Evolutionary conservation across 345 rosid species (phyloP).

Genomic region (Salix brachista): DNA sequence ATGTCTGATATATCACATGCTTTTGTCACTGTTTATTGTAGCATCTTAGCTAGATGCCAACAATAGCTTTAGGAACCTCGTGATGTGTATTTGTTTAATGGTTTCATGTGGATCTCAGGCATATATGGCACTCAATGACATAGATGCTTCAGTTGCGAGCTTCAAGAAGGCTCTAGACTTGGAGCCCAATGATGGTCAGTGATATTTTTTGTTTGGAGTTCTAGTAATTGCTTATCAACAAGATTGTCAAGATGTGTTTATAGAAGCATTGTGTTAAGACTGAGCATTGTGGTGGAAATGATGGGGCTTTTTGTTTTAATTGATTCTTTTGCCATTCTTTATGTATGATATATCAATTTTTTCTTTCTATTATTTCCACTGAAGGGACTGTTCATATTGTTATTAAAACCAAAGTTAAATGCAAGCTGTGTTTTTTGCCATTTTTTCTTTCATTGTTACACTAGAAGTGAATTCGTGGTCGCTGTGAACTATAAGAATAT

Average conservation of each 20-base stretch:
- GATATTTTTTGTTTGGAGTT: not conserved
- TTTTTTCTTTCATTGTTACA: not conserved
- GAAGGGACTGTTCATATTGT: not conserved
- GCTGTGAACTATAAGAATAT: not conserved
- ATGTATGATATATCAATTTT: not conserved
- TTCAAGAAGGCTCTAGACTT: constrained; percentile 66
- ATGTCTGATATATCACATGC: not conserved
- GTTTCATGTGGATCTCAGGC: constrained; percentile 37
- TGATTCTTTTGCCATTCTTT: not conserved
- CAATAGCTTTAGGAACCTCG: not conserved
- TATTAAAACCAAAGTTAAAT: not conserved
- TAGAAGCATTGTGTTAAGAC: not conserved
- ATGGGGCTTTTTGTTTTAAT: not conserved
- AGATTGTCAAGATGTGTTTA: not conserved
- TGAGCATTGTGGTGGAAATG: not conserved
- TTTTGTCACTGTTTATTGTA: not conserved
- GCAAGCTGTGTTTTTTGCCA: not conserved
- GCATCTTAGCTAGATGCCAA: not conserved
- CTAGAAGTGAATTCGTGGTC: not conserved
- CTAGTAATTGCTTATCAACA: not conserved
- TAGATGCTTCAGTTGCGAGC: constrained; percentile 86
- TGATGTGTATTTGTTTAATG: not conserved
- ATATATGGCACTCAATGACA: constrained; percentile 74
- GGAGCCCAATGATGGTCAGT: constrained; percentile 82
- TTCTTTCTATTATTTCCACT: not conserved